These are phyloP conservation scores for Irpex sp. DNA, from an alignment of 1,284 basidiomycete species.

Conservation along the genomic window DNA sequence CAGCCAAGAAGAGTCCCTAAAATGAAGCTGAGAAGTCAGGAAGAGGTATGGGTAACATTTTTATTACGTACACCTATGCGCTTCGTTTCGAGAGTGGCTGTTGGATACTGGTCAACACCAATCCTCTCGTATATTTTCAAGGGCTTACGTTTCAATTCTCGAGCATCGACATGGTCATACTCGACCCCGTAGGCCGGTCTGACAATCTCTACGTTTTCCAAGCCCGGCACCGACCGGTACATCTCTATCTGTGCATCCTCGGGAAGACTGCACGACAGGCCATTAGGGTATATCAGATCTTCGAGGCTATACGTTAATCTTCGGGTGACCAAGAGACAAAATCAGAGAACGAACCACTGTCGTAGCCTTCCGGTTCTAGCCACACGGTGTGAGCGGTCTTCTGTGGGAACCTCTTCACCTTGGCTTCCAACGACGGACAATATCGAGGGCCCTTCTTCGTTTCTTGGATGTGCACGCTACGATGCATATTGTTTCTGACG, in stretches of 20 bases:
- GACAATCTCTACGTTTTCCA: slow-evolving; percentile 81
- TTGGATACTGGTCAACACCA: not conserved
- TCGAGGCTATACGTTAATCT: not conserved
- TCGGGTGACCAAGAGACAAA: not conserved
- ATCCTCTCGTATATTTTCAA: not conserved
- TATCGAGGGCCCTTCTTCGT: slow-evolving; percentile 87
- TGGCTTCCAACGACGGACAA: slow-evolving; percentile 88
- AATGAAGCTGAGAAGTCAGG: not conserved
- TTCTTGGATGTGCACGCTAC: slow-evolving; percentile 82
- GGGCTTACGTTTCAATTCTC: slow-evolving; percentile 67
- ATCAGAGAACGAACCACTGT: slow-evolving; percentile 57
- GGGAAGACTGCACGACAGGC: slow-evolving; percentile 83
- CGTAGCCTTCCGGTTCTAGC: slow-evolving; percentile 90
- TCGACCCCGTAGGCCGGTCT: slow-evolving; percentile 90
- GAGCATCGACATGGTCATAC: slow-evolving; percentile 88
- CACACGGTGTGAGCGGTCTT: slow-evolving; percentile 76
- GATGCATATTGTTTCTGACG: slow-evolving; percentile 69
- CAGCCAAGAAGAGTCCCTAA: slow-evolving; percentile 81
- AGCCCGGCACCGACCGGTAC: slow-evolving; percentile 79
- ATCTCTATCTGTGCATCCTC: slow-evolving; percentile 78
- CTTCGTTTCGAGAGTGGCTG: slow-evolving; percentile 84
- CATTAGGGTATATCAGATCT: slow-evolving; percentile 88
- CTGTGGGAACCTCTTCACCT: slow-evolving; percentile 75
- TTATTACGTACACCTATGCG: slow-evolving; percentile 52
- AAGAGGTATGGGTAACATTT: not conserved